A percentile compares a stretch with the other conserved stretches of the same genome.
These are phyloP conservation scores for Parsonsia alboflavescens DNA, from an alignment of 257 asterid genomes.

Conservation along the genomic window DNA sequence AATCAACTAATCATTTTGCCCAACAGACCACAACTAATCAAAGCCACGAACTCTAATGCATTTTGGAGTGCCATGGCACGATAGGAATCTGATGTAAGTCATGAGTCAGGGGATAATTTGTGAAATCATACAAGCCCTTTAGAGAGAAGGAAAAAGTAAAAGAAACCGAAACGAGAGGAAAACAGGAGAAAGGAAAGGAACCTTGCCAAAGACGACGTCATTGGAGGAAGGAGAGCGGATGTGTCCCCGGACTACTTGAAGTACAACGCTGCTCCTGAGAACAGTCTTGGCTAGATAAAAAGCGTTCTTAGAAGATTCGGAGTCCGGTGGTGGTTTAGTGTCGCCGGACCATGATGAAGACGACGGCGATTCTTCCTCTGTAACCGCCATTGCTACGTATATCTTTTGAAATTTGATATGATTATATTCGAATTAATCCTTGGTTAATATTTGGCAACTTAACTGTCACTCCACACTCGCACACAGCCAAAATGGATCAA, in stretches of 20 bases:
- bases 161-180: not conserved
- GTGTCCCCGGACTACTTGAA: constrained; percentile 76
- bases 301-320: constrained; percentile 31
- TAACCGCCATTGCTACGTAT: constrained; percentile 40
- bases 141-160: not conserved
- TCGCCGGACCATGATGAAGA: constrained; percentile 33
- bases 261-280: constrained; percentile 75
- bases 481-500: not conserved
- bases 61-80: no score
- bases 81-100: no score
- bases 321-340: constrained; percentile 34
- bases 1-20: no score
- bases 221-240: constrained; percentile 64
- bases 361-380: constrained; percentile 59
- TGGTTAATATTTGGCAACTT: not conserved
- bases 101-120: no score
- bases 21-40: no score
- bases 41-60: no score
- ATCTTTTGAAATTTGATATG: not conserved
- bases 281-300: constrained; percentile 81
- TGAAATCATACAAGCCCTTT: no score
- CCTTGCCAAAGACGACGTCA: constrained; percentile 94
- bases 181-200: constrained; percentile 7
- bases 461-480: not conserved
- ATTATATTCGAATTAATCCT: not conserved